phyloP scores from a whole-genome alignment of 352 stramenopile species.

The Phytophthora fragariae region DNA sequence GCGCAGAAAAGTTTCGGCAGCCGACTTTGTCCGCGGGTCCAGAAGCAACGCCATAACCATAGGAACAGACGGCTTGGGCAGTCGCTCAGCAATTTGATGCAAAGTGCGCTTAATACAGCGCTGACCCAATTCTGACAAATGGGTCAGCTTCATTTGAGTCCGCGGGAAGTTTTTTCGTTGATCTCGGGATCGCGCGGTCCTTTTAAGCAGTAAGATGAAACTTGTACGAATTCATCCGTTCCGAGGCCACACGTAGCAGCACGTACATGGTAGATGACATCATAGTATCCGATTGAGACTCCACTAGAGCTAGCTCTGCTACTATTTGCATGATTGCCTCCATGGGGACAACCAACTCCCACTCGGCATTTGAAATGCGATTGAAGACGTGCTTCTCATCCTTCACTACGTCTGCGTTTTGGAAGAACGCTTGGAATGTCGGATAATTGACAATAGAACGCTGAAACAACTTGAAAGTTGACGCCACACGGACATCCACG shows the following conservation, averaged over 20 bases:
- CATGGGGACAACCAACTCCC: not conserved
- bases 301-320: conserved; percentile 5
- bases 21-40: not conserved
- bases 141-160: not conserved
- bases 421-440: not conserved
- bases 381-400: too few species aligned
- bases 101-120: not conserved
- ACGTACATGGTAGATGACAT: conserved; percentile 8
- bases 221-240: conserved; percentile 4
- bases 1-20: not conserved
- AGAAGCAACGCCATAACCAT: conserved; percentile 4
- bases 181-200: not conserved
- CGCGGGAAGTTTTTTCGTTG: not conserved
- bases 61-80: not conserved
- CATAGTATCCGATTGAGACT: conserved; percentile 11
- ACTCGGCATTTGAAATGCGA: not conserved
- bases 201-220: not conserved
- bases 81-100: not conserved
- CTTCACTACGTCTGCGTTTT: not conserved
- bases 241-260: not conserved
- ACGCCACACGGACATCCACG: conserved; percentile 1
- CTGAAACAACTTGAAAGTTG: not conserved
- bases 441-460: conserved; percentile 21
- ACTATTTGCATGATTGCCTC: not conserved
- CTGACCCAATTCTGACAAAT: not conserved